Evolutionary conservation across 306 rosid species (phyloP).

Genomic region (Lathyrus tuberosus): DNA sequence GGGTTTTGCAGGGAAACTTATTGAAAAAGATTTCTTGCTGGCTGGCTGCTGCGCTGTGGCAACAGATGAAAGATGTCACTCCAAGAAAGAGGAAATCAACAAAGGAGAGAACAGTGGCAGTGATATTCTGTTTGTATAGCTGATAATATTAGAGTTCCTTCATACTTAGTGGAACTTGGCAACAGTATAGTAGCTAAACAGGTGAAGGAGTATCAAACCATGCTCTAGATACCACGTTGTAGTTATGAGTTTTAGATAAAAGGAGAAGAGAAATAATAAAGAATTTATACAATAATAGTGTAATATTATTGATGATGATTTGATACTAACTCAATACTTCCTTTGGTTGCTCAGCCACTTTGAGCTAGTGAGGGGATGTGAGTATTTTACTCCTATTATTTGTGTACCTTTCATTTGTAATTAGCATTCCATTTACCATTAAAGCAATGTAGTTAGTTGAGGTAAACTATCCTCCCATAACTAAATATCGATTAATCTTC

Average conservation of each 20-base stretch:
- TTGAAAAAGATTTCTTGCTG: background rate
- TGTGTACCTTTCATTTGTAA: background rate
- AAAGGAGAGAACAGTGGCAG: background rate
- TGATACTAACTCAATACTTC: background rate
- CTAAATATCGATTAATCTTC: background rate
- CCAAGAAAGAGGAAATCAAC: background rate
- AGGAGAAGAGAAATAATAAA: background rate
- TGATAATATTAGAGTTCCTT: too few relatives aligned
- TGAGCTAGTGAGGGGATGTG: background rate
- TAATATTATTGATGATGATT: background rate
- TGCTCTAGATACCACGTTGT: background rate
- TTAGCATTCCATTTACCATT: background rate
- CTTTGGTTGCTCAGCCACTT: slow-evolving; percentile 2
- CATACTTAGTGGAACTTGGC: background rate
- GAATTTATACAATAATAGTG: background rate
- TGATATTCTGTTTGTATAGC: background rate
- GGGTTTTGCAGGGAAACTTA: background rate
- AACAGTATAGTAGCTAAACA: background rate
- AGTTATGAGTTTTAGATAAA: background rate
- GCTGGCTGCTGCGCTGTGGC: background rate
- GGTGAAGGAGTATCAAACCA: background rate
- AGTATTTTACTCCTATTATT: background rate
- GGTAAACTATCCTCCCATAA: background rate
- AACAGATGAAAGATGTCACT: background rate
- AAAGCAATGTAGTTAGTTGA: background rate